Base-by-base conservation (phyloP, 1,284 basidiomycete species). In the Cryptococcus sp. region DNA sequence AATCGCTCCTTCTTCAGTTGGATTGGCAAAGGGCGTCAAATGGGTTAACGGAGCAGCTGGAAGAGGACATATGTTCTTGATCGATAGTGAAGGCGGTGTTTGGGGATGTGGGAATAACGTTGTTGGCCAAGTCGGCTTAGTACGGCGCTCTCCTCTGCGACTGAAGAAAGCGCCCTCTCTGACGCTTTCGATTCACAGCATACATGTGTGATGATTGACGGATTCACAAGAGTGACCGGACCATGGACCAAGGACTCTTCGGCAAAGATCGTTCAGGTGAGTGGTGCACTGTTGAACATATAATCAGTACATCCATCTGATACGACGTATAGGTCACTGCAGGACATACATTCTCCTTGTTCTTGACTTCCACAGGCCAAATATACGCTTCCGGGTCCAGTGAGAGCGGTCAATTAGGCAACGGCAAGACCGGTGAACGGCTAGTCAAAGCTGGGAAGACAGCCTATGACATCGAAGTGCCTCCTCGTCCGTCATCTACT, bases 341-440 rank as follows among this genome's bases (percentile, higher is more conserved):
- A 1, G 94, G 94, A 0, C 80, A 89, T 58, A 87, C 85, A 0
- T 96, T 94, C 78, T 89, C 90, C 1, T 76, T 93, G 17, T 84
- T 94, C 54, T 82, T 95, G 55, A 89, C 91, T 3, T 84, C 85
- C 55, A 82, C 82, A 23, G 94, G 93, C 20, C 87, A 87, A 87
- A 90, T 96, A 2, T 97, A 89, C 71, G 84, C 91, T 0, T 87
- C 91, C 63, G 94, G 94, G 38, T 93, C 89, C 54, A 89, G 87
- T n/a, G 92, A 96, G 77, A 87, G 91, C 64, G 94, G 94, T 1
- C 92, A 96, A 66, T 82, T 97, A 0, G 94, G 93, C 1, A 94
- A 93, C 68, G 93, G 93, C 16, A 85, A 85, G 56, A 93, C 91
- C 0, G 91, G 93, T 17, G 91, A 94, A 77, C 85, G 91, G 43